Evolutionary conservation across 2,329 filamentous ascomycete species (phyloP).

Genomic region (Fusarium solani-melongenae): DNA sequence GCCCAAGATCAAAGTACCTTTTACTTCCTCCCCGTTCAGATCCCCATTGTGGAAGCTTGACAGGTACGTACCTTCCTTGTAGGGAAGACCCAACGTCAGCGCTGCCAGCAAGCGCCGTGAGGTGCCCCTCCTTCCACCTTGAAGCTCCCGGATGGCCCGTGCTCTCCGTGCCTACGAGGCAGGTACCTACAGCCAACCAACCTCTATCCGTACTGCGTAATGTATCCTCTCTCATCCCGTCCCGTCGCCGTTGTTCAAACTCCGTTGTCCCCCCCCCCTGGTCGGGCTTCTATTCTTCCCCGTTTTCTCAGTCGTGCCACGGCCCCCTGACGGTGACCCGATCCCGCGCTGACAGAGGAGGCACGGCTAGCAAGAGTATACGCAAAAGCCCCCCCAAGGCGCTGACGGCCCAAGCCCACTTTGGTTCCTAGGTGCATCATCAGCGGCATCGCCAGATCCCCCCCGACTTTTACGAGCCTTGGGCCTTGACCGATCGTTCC

Average conservation of each 20-base stretch:
- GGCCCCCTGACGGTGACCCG: conserved; percentile 37
- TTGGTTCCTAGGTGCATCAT: conserved; percentile 26
- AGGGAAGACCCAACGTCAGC: conserved; percentile 38
- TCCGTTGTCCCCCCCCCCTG: conserved; percentile 11
- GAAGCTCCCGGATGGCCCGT: conserved; percentile 39
- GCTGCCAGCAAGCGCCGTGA: neutral
- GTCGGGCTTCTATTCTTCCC: conserved; percentile 12
- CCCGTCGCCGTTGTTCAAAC: conserved; percentile 9
- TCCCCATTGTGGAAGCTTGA: conserved; percentile 15
- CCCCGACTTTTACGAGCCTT: conserved; percentile 13
- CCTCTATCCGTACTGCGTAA: neutral
- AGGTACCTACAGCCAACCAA: neutral
- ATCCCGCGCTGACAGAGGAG: conserved; percentile 19
- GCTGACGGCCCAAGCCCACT: conserved; percentile 37
- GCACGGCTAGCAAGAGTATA: conserved; percentile 26
- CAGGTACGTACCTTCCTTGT: conserved; percentile 21
- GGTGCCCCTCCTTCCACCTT: conserved; percentile 28
- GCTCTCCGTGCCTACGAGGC: conserved; percentile 27
- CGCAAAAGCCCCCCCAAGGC: conserved; percentile 22
- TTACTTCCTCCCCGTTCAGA: conserved; percentile 17
- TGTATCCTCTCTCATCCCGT: conserved; percentile 15
- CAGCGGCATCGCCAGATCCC: conserved; percentile 30
- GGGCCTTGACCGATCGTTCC: conserved; percentile 43
- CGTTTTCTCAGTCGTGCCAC: conserved; percentile 25
- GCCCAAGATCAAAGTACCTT: conserved; percentile 7